Conservation (phyloP, 1,139 yeast genomes). For the Kluyveromyces sp. region DNA sequence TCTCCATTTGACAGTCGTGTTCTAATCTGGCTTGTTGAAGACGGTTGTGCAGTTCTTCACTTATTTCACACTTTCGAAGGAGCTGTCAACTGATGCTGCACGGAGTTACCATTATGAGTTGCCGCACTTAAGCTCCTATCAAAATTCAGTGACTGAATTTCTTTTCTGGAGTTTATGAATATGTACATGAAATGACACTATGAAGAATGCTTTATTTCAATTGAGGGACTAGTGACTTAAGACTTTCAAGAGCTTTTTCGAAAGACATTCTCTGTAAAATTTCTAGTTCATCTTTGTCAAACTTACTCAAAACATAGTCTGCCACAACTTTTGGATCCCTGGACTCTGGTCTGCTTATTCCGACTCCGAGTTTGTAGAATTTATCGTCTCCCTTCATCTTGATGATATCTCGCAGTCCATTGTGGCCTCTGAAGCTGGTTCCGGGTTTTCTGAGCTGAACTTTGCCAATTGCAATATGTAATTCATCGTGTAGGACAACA, state of each 20-base stretch:
- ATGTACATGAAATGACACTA: neutral
- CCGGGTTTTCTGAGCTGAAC: constrained; percentile 50
- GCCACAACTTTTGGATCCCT: constrained; percentile 43
- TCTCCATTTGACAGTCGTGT: too few species aligned
- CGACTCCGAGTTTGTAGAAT: constrained; percentile 49
- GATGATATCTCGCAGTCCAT: constrained; percentile 61
- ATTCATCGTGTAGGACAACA: constrained; percentile 69
- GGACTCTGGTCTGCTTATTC: constrained; percentile 60
- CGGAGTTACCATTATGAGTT: too few species aligned
- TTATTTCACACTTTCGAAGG: too few species aligned
- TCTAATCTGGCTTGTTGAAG: too few species aligned
- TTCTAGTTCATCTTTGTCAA: constrained; percentile 36
- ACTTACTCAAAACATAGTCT: constrained; percentile 52
- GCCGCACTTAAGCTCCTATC: too few species aligned
- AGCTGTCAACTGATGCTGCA: too few species aligned
- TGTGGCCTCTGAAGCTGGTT: constrained; percentile 68
- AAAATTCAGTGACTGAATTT: too few species aligned
- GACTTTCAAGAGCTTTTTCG: constrained; percentile 10
- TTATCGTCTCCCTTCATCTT: constrained; percentile 34
- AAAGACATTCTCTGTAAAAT: constrained; percentile 10
- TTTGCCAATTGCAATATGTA: constrained; percentile 58
- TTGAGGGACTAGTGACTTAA: neutral
- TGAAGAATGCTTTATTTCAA: neutral
- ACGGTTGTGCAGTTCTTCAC: too few species aligned
- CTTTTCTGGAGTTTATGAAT: too few species aligned